Conservation (phyloP, 1,284 basidiomycete species). For the Anthracocystis panici-leucophaei region DNA sequence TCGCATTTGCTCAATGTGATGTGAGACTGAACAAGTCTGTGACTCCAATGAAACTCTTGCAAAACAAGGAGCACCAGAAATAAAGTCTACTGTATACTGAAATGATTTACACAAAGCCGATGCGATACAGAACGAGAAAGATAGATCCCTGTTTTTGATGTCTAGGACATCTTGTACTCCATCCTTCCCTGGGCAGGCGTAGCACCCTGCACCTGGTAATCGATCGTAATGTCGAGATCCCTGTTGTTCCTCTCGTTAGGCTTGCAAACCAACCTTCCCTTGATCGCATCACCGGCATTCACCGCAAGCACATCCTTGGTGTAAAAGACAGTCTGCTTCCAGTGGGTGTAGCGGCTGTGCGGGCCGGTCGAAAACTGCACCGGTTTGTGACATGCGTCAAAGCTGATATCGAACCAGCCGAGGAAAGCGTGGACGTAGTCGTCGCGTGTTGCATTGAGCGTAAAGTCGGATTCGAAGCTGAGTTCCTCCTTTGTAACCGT, state of each 20-base stretch:
- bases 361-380: constrained; percentile 74
- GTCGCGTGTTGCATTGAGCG: constrained; percentile 84
- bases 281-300: constrained; percentile 61
- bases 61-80: too few relatives aligned
- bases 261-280: constrained; percentile 58
- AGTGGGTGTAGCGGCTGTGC: constrained; percentile 69
- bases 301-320: constrained; percentile 65
- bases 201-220: constrained; percentile 58
- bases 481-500: constrained; percentile 97
- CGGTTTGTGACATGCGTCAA: constrained; percentile 96
- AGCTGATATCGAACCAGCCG: constrained; percentile 98
- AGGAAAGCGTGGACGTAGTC: constrained; percentile 98
- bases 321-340: constrained; percentile 70
- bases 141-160: too few relatives aligned
- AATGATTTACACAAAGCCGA: not conserved
- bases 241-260: constrained; percentile 67
- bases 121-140: not conserved
- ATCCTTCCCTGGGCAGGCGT: constrained; percentile 50
- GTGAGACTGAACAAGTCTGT: not conserved
- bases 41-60: too few relatives aligned
- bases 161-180: constrained; percentile 67
- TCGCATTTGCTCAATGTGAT: not conserved
- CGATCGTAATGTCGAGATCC: constrained; percentile 66
- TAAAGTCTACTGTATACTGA: not conserved
- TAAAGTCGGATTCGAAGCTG: constrained; percentile 84